Base-by-base conservation (phyloP, 352 stramenopile species). In the Phytophthora sojae region DNA sequence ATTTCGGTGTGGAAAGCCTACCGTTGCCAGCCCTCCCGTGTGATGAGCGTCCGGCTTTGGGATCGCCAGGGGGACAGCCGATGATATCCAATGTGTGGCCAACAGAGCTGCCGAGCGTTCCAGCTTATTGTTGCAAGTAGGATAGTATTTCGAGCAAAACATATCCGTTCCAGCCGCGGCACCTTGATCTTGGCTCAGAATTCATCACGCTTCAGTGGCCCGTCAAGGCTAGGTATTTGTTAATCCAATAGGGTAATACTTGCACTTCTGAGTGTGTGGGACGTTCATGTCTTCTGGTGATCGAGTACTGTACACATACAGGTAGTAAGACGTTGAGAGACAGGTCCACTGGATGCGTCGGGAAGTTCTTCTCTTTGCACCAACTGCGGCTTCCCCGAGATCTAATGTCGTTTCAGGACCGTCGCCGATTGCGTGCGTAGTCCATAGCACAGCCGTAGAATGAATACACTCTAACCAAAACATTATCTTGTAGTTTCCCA, bases 1-100 rank as follows among this genome's bases (percentile, higher is more conserved):
- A 6, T 32, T 29, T 11, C 39, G 12, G 35, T 11, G 30, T 65
- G 59, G 47, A 65, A 49, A 58, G 59, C 19, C 59, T 59, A 32
- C 53, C 56, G 15, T 45, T 45, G 37, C 12, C n/a, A 45, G 12
- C 37, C 4, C 37, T 45, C 12, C 37, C 37, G 9, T 12, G 37
- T 19, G 37, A 15, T 15, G 37, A 45, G 37, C 37, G 37, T 45
- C 37, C 37, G 37, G 37, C 37, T 45, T 45, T 26, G 23, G 3
- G 23, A 26, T 26, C 23, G 23, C 23, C 23, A 26, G 12, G 8
- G 37, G 37, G 37, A 45, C 37, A 45, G 37, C 37, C 37, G 12
- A 0, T 17, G 37, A 45, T 45, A 45, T n/a, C 37, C 23, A 26
- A 2, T n/a, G 37, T 15, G 12, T 45, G 37, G 37, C 37, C 9